Base-by-base conservation (phyloP, 176 grass and related monocot species). In the Pontederia crassipes region DNA sequence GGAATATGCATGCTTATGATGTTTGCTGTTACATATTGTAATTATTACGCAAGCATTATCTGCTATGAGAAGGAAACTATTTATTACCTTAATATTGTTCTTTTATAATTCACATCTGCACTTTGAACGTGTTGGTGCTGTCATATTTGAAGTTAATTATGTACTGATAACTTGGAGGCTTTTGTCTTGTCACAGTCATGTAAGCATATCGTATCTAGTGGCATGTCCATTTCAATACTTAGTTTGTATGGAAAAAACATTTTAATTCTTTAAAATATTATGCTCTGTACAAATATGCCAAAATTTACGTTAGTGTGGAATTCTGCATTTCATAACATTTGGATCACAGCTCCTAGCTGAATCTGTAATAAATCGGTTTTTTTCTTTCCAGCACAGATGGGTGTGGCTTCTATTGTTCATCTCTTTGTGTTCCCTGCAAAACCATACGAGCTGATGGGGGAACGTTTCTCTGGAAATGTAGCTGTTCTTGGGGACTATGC, bases 401-500 rank as follows among this genome's bases (percentile, higher is more conserved):
- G 78, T 65, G 48, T 82, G 77, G 92, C 92, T 70, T 77, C 83
- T 28, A 35, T 97, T 78, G 78, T 83, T 47, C 92, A 96, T 71
- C 58, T 96, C 49, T 96, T 80, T 51, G 92, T 88, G 61, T 97
- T 97, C 66, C 87, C 92, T 75, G 81, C 84, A 0, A 90, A 88
- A 47, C 84, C 92, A 46, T 97, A 97, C 15, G 87, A 97, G 76
- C 50, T 77, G 59, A 88, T 90, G 75, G 83, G 64, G 32, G 75
- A 87, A 50, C 67, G 48, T 17, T 73, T 78, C 49, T 0, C 54
- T n/a, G 81, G 92, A 68, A 73, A 72, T 32, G 73, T 96, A 62
- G 74, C 92, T 70, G 86, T 90, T 50, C 86, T 96, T 24, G 87
- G 92, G 56, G 86, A 90, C 69, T 90, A 96, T 80, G 80, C 83